Evolutionary conservation across 345 rosid species (phyloP).

Genomic region (Pseudoturritis turrita): DNA sequence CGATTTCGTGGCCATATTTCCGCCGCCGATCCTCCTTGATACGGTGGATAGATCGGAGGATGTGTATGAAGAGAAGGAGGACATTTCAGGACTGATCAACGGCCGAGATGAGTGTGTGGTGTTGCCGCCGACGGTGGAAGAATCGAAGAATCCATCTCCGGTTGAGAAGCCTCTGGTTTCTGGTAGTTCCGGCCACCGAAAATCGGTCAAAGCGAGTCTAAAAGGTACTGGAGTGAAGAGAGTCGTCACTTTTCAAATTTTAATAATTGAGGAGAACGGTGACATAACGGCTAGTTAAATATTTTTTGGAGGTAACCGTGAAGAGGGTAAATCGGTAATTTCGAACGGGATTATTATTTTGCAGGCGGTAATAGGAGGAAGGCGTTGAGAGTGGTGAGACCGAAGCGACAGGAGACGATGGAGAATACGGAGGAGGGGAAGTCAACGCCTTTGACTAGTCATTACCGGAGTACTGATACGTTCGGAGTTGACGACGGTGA

Average conservation of each 20-base stretch:
- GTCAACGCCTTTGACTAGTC: conserved; percentile 49
- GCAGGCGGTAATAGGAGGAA: neutral
- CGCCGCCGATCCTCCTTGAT: neutral
- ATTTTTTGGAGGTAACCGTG: neutral
- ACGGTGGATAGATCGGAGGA: neutral
- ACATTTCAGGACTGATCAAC: neutral
- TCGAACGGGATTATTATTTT: neutral
- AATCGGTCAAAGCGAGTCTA: conserved; percentile 35
- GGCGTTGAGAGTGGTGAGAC: conserved; percentile 18
- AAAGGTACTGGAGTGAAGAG: conserved; percentile 48
- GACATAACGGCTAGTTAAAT: conserved; percentile 16
- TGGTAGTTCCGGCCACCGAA: conserved; percentile 17
- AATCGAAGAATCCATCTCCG: conserved; percentile 30
- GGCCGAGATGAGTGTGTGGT: conserved; percentile 34
- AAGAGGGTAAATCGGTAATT: neutral
- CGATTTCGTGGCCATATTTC: neutral
- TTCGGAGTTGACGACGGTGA: neutral
- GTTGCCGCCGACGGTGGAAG: conserved; percentile 26
- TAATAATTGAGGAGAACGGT: neutral
- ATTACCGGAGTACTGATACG: conserved; percentile 43
- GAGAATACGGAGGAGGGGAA: conserved; percentile 35
- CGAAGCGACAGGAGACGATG: neutral
- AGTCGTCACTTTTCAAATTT: neutral
- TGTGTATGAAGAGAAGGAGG: neutral
- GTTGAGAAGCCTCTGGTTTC: conserved; percentile 46